Conservation (phyloP, 192 early-diverging fungal genomes). For the Coemansia sp. region DNA sequence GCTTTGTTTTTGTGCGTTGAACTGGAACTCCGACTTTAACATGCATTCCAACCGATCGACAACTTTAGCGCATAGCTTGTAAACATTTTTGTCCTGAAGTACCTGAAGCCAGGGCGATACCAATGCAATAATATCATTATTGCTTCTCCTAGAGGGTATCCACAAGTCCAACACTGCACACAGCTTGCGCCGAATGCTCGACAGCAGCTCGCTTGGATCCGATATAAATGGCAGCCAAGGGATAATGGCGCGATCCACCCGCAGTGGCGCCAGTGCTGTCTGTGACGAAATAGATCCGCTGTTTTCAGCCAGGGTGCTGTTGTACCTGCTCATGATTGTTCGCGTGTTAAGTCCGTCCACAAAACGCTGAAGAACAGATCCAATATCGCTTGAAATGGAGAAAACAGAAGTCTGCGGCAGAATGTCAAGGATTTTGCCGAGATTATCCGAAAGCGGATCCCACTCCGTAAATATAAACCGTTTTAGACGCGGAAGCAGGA, state of each 20-base stretch:
- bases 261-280: slow-evolving; percentile 12
- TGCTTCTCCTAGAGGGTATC: slow-evolving; percentile 30
- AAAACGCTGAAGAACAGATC: slow-evolving; percentile 19
- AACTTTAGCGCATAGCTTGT: slow-evolving; percentile 22
- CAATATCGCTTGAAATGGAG: slow-evolving; percentile 17
- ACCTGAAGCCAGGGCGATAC: slow-evolving; percentile 37
- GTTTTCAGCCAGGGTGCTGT: not conserved
- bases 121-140: slow-evolving; percentile 21
- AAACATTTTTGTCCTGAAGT: slow-evolving; percentile 28
- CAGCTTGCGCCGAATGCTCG: slow-evolving; percentile 40
- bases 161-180: slow-evolving; percentile 38
- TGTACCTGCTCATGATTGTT: slow-evolving; percentile 12
- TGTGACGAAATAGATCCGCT: not conserved
- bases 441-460: slow-evolving; percentile 34
- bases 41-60: slow-evolving; percentile 22
- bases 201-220: slow-evolving; percentile 28
- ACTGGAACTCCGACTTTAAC: slow-evolving; percentile 26
- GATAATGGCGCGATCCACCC: slow-evolving; percentile 31
- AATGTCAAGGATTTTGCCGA: slow-evolving; percentile 12
- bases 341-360: slow-evolving; percentile 30
- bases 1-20: slow-evolving; percentile 28
- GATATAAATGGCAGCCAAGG: slow-evolving; percentile 50
- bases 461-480: slow-evolving; percentile 38
- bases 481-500: slow-evolving; percentile 34
- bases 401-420: slow-evolving; percentile 20